phyloP scores from a whole-genome alignment of 805 yeast genomes.

The Wickerhamiella azyma region DNA sequence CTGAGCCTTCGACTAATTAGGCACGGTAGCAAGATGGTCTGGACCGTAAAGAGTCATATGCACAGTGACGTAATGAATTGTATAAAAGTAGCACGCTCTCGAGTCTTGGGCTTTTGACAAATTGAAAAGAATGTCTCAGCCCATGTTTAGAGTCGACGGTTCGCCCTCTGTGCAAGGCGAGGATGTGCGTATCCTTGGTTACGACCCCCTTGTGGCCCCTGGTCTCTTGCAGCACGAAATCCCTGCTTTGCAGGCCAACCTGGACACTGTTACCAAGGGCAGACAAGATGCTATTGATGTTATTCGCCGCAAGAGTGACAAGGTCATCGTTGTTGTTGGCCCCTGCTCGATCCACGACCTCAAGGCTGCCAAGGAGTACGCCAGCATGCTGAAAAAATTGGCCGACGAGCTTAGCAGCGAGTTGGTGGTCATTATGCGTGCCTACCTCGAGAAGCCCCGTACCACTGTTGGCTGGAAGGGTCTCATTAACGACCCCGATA shows the following conservation, averaged over 20 bases:
- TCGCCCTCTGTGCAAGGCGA: slow-evolving; percentile 45
- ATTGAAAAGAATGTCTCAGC: slow-evolving; percentile 12
- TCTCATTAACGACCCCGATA: slow-evolving; percentile 89
- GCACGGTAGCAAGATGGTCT: background rate
- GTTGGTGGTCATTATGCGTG: slow-evolving; percentile 84
- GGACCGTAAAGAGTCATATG: background rate
- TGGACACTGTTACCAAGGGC: slow-evolving; percentile 55
- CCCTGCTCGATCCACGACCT: slow-evolving; percentile 96
- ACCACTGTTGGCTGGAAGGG: slow-evolving; percentile 99
- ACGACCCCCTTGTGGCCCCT: slow-evolving; percentile 90
- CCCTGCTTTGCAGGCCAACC: slow-evolving; percentile 43
- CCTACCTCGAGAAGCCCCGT: slow-evolving; percentile 95
- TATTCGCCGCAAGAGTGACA: slow-evolving; percentile 63
- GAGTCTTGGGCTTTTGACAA: too few relatives aligned
- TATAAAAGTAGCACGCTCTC: background rate
- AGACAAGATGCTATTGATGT: slow-evolving; percentile 68
- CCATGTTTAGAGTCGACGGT: slow-evolving; percentile 26
- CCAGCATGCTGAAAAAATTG: slow-evolving; percentile 48
- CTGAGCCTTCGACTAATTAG: slow-evolving; percentile 22
- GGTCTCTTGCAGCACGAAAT: slow-evolving; percentile 78
- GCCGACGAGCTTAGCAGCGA: slow-evolving; percentile 63
- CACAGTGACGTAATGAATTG: background rate
- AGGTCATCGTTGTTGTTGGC: slow-evolving; percentile 78
- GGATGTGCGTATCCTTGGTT: slow-evolving; percentile 48
- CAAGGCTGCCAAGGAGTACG: slow-evolving; percentile 79